phyloP scores from a whole-genome alignment of 2,329 filamentous ascomycete species.

The Fusarium sp. region DNA sequence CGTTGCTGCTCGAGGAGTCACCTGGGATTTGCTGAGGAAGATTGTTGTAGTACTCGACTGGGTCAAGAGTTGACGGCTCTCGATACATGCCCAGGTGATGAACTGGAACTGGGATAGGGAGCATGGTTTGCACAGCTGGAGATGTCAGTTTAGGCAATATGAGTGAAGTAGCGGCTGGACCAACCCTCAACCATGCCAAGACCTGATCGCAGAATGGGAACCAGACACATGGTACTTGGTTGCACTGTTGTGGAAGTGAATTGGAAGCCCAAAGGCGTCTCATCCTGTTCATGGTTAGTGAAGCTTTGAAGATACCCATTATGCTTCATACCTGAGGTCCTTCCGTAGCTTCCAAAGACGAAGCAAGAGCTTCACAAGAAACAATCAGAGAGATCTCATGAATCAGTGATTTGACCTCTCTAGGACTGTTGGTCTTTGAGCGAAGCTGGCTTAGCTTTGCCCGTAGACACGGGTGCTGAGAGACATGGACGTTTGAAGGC shows the following conservation, averaged over 20 bases:
- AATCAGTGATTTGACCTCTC: constrained; percentile 83
- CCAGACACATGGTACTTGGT: constrained; percentile 78
- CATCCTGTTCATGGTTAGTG: constrained; percentile 64
- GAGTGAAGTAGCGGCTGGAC: constrained; percentile 9
- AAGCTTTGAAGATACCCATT: neutral
- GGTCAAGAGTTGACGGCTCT: constrained; percentile 85
- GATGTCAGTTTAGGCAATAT: constrained; percentile 8
- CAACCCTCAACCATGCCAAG: constrained; percentile 89
- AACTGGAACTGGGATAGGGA: constrained; percentile 82
- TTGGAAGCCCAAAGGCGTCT: constrained; percentile 81
- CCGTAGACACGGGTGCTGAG: constrained; percentile 83
- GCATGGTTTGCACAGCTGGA: constrained; percentile 81
- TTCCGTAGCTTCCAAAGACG: constrained; percentile 66
- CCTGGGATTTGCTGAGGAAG: constrained; percentile 77
- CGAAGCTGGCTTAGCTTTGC: constrained; percentile 93
- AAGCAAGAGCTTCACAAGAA: constrained; percentile 81
- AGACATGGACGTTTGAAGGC: constrained; percentile 78
- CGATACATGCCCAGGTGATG: constrained; percentile 97
- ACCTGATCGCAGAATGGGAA: constrained; percentile 93
- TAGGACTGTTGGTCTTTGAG: constrained; percentile 74
- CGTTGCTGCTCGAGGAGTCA: constrained; percentile 51
- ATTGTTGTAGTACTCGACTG: constrained; percentile 98
- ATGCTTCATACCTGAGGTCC: constrained; percentile 70
- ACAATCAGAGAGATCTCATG: constrained; percentile 89
- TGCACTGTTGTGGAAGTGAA: constrained; percentile 75